A percentile compares a stretch with the other conserved stretches of the same genome.
Evolutionary conservation across 1,139 yeast species (phyloP).

Genomic region (Blastobotrys petasosporus): DNA sequence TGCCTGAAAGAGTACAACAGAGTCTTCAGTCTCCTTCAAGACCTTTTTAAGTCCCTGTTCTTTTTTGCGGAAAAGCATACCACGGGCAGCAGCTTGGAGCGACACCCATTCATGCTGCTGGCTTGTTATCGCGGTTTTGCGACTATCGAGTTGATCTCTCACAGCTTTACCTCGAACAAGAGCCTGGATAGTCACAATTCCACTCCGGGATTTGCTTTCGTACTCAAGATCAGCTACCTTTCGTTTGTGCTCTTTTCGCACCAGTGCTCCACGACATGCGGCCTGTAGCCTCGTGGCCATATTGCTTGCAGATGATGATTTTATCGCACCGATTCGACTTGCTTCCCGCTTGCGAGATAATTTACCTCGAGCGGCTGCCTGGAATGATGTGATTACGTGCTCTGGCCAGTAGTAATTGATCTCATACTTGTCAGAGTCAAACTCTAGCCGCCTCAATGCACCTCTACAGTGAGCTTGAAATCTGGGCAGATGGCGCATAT

Average conservation of each 20-base stretch:
- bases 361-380: constrained; percentile 20
- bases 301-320: neutral
- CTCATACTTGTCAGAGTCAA: constrained; percentile 16
- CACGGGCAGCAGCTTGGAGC: constrained; percentile 17
- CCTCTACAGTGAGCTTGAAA: constrained; percentile 20
- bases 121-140: too few relatives aligned
- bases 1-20: constrained; percentile 18
- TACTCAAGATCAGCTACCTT: neutral
- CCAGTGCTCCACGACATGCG: constrained; percentile 13
- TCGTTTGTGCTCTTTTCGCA: neutral
- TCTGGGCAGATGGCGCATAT: constrained; percentile 1
- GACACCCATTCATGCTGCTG: constrained; percentile 6
- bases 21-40: constrained; percentile 15
- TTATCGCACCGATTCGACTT: neutral
- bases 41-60: constrained; percentile 18
- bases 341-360: constrained; percentile 9
- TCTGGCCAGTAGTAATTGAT: constrained; percentile 17
- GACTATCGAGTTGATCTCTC: neutral
- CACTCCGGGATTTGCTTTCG: neutral
- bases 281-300: constrained; percentile 12
- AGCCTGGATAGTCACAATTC: constrained; percentile 5
- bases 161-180: constrained; percentile 9
- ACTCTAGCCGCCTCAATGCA: constrained; percentile 15
- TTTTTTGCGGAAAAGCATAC: constrained; percentile 18
- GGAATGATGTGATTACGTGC: constrained; percentile 15